Evolutionary conservation across 225 moss, liverwort and hornwort genomes (phyloP).

Genomic region (Takakia lepidozioides): DNA sequence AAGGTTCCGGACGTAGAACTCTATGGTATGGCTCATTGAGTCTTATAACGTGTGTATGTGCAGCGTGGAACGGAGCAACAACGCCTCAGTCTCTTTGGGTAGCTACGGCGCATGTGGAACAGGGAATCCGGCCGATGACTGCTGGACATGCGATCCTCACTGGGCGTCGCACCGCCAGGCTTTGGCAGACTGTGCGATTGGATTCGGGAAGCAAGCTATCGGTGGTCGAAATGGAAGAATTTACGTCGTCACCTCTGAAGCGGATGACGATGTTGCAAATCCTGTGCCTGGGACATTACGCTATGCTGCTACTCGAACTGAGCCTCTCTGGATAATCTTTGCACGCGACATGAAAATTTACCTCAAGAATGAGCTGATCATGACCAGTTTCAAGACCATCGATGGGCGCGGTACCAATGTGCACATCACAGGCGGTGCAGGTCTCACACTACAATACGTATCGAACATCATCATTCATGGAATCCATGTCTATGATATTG

Average conservation of each 20-base stretch:
- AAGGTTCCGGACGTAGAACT: too few relatives aligned
- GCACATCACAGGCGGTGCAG: constrained; percentile 42
- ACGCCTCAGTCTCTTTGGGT: too few relatives aligned
- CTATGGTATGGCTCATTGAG: too few relatives aligned
- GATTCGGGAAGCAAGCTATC: constrained; percentile 39
- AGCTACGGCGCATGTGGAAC: constrained; percentile 19
- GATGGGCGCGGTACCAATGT: constrained; percentile 63
- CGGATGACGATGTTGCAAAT: constrained; percentile 31
- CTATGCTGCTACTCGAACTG: constrained; percentile 37
- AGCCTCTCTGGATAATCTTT: constrained; percentile 68
- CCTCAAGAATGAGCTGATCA: constrained; percentile 70
- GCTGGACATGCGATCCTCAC: constrained; percentile 38
- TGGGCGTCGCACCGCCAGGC: constrained; percentile 25
- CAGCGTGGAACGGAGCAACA: too few relatives aligned
- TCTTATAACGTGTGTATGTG: too few relatives aligned
- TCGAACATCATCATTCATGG: constrained; percentile 56
- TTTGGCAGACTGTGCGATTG: constrained; percentile 49
- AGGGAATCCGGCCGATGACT: constrained; percentile 35
- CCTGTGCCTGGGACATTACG: constrained; percentile 73
- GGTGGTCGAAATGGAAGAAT: constrained; percentile 60
- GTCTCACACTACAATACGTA: constrained; percentile 42
- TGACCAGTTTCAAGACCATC: constrained; percentile 78
- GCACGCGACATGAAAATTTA: constrained; percentile 53
- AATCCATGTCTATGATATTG: constrained; percentile 46
- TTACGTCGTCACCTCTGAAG: constrained; percentile 47